Evolutionary conservation across 495 filamentous ascomycete species (phyloP), one percentile per base, ranked within the genome.

Genomic region (Achaetomiella virescens): DNA sequence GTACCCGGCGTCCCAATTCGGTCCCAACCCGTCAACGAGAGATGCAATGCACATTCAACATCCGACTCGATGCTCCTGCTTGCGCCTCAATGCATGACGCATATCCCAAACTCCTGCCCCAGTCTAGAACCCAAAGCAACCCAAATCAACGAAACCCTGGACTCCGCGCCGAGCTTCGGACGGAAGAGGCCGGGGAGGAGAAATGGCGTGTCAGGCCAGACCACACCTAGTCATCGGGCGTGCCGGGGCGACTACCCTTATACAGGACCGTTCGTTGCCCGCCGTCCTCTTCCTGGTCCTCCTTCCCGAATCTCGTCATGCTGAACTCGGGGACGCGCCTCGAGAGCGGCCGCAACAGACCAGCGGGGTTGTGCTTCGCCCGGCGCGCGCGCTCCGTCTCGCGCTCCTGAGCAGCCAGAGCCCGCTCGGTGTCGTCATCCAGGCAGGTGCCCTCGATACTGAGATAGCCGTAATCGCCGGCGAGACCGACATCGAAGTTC

Each of bases 401-500:
- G n/a, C 67, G 69, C 57, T 77, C 76, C 43, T 70, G 54, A 1
- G 48, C 54, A 2, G 58, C 59, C 18, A 74, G 66, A 14, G 65
- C 61, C 31, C 59, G 63, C 59, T 79, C 76, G 5, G 62, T 72
- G 12, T 72, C 70, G 44, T 74, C 70, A 38, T 67, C 60, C 9
- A 79, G 50, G 63, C 75, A 76, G 9, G 76, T 77, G 21, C 76
- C 76, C 51, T 78, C 72, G 14, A 79, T 71, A 22, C 69, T 73
- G 6, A 79, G 53, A 48, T 77, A 79, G 18, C 72, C 72, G 57
- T 74, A 72, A 42, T 79, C 73, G 41, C 75, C 75, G 7, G 75
- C 75, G n/a, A 70, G 64, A 9, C 74, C 73, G 22, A 77, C 72
- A 35, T 79, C 75, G 48, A 73, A 79, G 52, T 74, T 73, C 55